phyloP scores from a whole-genome alignment of 495 filamentous ascomycete genomes.

The Tuber magnatum region DNA sequence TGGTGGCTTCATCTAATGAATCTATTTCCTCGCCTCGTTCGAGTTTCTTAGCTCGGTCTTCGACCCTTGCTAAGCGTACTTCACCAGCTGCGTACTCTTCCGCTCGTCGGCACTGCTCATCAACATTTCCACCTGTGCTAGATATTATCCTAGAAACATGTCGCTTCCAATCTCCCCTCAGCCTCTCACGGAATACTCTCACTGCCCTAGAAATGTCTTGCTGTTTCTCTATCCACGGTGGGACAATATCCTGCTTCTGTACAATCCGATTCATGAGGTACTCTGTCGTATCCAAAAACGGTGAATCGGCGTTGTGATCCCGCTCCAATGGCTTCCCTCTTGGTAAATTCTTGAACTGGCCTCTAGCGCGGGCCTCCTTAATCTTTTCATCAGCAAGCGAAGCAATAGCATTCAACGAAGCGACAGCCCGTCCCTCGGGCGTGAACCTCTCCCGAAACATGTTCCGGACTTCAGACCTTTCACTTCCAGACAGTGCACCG shows the following conservation, averaged over 20 bases:
- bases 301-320: conserved; percentile 74
- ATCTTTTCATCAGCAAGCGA: conserved; percentile 89
- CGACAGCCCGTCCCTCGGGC: conserved; percentile 65
- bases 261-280: conserved; percentile 99
- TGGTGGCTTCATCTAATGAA: conserved; percentile 41
- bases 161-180: conserved; percentile 79
- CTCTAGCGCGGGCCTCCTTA: conserved; percentile 84
- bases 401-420: conserved; percentile 69
- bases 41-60: conserved; percentile 45
- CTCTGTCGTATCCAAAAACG: conserved; percentile 93
- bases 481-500: conserved; percentile 55
- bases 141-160: conserved; percentile 76
- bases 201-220: conserved; percentile 72
- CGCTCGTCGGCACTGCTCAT: conserved; percentile 66
- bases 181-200: conserved; percentile 60
- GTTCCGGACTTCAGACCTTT: conserved; percentile 59
- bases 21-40: conserved; percentile 45
- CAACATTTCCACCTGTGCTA: conserved; percentile 68
- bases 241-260: conserved; percentile 78
- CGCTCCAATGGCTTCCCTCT: conserved; percentile 70
- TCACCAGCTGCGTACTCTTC: conserved; percentile 70
- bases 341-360: conserved; percentile 82
- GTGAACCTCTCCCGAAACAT: conserved; percentile 75
- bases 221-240: conserved; percentile 94
- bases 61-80: conserved; percentile 43